These are phyloP conservation scores for Sporothrix brunneoviolacea DNA, from an alignment of 2,329 filamentous ascomycete genomes.

Conservation along the genomic window DNA sequence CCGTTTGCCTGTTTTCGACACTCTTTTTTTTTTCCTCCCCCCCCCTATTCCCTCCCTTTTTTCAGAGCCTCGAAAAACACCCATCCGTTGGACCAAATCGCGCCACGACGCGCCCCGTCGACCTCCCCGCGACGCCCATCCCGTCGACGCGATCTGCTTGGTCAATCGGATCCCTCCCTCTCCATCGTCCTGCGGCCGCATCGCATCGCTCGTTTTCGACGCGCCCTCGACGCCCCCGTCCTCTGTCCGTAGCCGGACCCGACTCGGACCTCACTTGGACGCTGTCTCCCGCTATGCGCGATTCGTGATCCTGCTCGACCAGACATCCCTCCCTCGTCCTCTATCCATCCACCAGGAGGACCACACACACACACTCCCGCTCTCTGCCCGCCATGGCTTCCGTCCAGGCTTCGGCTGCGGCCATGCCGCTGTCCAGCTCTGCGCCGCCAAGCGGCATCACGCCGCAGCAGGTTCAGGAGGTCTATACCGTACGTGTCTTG, in stretches of 20 bases:
- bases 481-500: conserved; percentile 32
- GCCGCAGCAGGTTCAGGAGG: conserved; percentile 70
- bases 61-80: too few species aligned
- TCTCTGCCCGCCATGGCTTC: conserved; percentile 61
- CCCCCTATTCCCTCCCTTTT: neutral
- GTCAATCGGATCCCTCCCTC: too few species aligned
- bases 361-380: conserved; percentile 16
- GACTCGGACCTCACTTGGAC: neutral
- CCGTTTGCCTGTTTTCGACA: neutral
- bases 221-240: neutral
- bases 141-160: conserved; percentile 1
- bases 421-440: conserved; percentile 59
- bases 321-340: neutral
- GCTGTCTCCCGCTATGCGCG: conserved; percentile 7
- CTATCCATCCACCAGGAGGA: conserved; percentile 18
- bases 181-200: neutral
- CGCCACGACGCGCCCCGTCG: conserved; percentile 12
- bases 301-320: conserved; percentile 4
- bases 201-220: conserved; percentile 6
- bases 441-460: conserved; percentile 62
- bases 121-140: neutral
- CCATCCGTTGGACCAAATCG: too few species aligned
- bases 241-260: neutral
- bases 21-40: neutral
- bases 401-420: conserved; percentile 60